These are phyloP conservation scores for Luzula sylvatica DNA, from an alignment of 176 grass and related monocot genomes.

Conservation along the genomic window DNA sequence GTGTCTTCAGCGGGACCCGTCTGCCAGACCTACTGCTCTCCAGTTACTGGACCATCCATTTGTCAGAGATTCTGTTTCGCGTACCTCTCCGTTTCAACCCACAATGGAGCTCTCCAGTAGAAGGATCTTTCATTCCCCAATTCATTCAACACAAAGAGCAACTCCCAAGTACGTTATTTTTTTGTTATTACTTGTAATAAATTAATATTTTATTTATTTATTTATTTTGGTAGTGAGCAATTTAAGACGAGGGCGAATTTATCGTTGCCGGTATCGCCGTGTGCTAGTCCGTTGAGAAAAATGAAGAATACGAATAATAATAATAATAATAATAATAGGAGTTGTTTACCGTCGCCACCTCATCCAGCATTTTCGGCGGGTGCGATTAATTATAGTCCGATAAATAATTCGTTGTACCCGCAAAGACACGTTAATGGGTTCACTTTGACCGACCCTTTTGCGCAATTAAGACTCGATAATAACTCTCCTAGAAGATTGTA, in stretches of 20 bases:
- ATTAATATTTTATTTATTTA: background rate
- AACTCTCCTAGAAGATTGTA: conserved; percentile 65
- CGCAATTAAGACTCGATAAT: conserved; percentile 27
- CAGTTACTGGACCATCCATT: conserved; percentile 76
- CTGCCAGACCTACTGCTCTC: conserved; percentile 67
- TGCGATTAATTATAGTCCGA: conserved; percentile 70
- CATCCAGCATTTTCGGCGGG: conserved; percentile 76
- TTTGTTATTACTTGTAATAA: conserved; percentile 9
- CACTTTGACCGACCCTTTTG: conserved; percentile 37
- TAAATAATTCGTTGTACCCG: conserved; percentile 59
- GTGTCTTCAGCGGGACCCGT: conserved; percentile 89
- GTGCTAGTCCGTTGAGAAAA: conserved; percentile 67
- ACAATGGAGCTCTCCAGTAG: conserved; percentile 33
- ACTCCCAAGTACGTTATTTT: conserved; percentile 29
- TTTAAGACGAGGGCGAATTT: conserved; percentile 46
- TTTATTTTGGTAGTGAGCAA: conserved; percentile 29
- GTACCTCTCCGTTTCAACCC: conserved; percentile 20
- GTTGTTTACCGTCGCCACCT: conserved; percentile 81
- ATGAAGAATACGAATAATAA: conserved; percentile 44
- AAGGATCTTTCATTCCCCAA: conserved; percentile 52
- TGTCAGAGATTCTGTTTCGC: conserved; percentile 51
- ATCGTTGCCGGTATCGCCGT: conserved; percentile 79
- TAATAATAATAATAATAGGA: conserved; percentile 51
- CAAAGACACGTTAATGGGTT: conserved; percentile 26
- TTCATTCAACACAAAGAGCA: conserved; percentile 28